A percentile compares a stretch with the other conserved stretches of the same genome.
Evolutionary conservation across 2,329 filamentous ascomycete species (phyloP).

Genomic region (Verticillium alfalfae): DNA sequence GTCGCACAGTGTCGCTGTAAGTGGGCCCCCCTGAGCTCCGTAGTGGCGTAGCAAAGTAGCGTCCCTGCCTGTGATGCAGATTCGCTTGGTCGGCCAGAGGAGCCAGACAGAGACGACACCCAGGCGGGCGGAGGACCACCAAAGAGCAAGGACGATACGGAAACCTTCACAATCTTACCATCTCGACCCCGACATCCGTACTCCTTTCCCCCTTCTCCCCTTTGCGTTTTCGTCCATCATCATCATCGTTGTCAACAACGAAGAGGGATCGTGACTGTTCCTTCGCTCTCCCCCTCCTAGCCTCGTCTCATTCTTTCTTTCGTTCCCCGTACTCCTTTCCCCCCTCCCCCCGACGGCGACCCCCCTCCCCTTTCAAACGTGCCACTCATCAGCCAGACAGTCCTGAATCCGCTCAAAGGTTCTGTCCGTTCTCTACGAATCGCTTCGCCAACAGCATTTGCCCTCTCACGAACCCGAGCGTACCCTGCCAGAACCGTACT

Average conservation of each 20-base stretch:
- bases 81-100: neutral
- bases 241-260: conserved; percentile 14
- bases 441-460: neutral
- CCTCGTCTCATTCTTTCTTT: neutral
- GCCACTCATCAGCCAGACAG: neutral
- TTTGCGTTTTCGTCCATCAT: conserved; percentile 17
- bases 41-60: neutral
- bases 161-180: conserved; percentile 9
- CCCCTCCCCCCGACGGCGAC: neutral
- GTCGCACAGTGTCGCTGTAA: neutral
- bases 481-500: neutral
- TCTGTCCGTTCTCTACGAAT: neutral
- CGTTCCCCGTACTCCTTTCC: neutral
- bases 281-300: neutral
- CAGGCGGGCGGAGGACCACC: neutral
- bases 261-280: neutral
- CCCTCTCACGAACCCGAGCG: neutral
- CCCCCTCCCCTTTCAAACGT: neutral
- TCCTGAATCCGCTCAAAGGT: neutral
- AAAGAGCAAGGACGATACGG: neutral
- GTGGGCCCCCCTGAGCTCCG: neutral
- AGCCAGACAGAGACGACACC: neutral
- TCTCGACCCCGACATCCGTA: conserved; percentile 11
- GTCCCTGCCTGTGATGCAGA: conserved; percentile 2
- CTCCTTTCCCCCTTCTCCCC: conserved; percentile 7